Evolutionary conservation across 2,329 filamentous ascomycete species (phyloP), one percentile per base, ranked within the genome.

Genomic region (Pezicula carpinea): DNA sequence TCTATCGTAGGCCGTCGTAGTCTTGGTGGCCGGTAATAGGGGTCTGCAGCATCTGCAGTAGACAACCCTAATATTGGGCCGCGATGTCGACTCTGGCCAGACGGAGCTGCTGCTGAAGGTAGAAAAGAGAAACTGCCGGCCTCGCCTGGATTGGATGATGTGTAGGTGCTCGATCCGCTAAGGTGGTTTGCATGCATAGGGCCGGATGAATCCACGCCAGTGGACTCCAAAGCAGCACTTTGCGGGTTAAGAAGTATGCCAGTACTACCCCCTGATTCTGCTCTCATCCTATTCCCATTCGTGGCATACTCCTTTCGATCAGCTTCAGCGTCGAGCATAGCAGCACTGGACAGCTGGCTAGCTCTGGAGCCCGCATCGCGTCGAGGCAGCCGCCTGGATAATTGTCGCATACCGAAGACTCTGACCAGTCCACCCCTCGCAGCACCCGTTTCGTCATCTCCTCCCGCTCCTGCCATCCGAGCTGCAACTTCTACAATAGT

Each of bases 401-500:
- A 73, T 65, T 96, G 90, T 39, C 91, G 86, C 77, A 91, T 89
- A 43, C 91, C 91, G 62, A 96, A 95, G 39, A 91, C 89, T 69
- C 91, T 96, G 56, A 85, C 84, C 45, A 99, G 74, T 7, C 90
- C 92, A 60, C 93, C 92, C 63, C 89, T 75, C 43, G 83, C 81
- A 53, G 86, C 80, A 33, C 84, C 84, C 43, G 76, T 73, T 29
- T 29, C 26, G 55, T 85, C 81, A 56, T 92, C 86, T 18, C 84
- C 85, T 41, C 90, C 93, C 26, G 87, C 91, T 32, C 92, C 92
- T 21, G 87, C 78, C 60, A 93, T 74, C 44, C 92, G 80, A 21
- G 91, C 90, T 42, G 84, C 73, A 7, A 99, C 89, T 66, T 99
- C 93, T 34, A 96, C 79, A 35, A 96, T 76, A 0, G 92, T 96